Conservation (phyloP, 2,329 filamentous ascomycete genomes). For the Colletotrichum echinochloae region DNA sequence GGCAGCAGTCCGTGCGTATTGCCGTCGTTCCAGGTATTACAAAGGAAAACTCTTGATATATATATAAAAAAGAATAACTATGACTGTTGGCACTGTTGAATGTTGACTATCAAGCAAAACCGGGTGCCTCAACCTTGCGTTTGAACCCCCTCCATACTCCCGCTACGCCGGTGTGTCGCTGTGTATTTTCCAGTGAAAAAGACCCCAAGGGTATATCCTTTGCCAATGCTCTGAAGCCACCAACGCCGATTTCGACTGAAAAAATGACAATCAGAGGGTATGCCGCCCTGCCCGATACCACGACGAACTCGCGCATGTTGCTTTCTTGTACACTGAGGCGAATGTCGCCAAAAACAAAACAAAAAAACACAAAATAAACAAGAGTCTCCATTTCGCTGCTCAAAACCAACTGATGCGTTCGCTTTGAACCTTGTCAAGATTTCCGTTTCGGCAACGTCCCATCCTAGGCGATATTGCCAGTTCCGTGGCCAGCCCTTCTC, state of each 20-base stretch:
- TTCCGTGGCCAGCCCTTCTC: neutral
- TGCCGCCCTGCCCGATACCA: neutral
- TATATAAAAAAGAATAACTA: neutral
- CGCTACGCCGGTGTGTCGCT: slow-evolving; percentile 1
- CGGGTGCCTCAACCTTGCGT: neutral
- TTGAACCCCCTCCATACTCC: slow-evolving; percentile 3
- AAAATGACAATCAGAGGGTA: neutral
- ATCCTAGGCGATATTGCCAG: neutral
- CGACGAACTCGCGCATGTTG: neutral
- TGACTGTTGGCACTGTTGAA: neutral
- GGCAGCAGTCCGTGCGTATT: neutral
- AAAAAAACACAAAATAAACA: neutral
- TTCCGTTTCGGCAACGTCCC: neutral
- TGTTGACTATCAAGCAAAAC: neutral
- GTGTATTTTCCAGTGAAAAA: slow-evolving; percentile 11
- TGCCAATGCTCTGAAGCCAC: slow-evolving; percentile 12
- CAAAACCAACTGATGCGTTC: neutral
- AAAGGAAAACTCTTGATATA: neutral
- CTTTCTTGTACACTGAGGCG: neutral
- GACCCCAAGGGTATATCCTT: slow-evolving; percentile 17
- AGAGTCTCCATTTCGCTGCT: neutral
- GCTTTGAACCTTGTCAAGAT: neutral
- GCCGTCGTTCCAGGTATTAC: neutral
- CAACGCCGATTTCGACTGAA: slow-evolving; percentile 3
- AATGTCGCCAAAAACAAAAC: neutral